These are phyloP conservation scores for Ilyonectria mors-panacis DNA, from an alignment of 2,329 filamentous ascomycete genomes.

Conservation along the genomic window DNA sequence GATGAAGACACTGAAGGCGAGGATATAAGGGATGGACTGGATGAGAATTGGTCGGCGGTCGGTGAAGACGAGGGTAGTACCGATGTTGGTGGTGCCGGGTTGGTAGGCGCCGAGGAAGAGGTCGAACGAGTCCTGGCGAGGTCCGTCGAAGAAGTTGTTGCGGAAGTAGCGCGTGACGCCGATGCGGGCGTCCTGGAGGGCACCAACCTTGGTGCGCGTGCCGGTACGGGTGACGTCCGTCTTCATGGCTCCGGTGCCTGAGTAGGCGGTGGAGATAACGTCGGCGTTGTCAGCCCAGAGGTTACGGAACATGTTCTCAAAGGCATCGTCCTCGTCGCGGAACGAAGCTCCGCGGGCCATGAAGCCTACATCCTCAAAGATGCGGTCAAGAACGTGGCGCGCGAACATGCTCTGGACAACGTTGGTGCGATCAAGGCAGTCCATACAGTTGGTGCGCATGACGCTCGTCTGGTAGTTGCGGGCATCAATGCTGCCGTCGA, in stretches of 20 bases:
- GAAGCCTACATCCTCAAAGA: conserved; percentile 87
- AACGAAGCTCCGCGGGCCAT: conserved; percentile 83
- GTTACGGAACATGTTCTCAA: conserved; percentile 95
- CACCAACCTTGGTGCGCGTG: conserved; percentile 86
- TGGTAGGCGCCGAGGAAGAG: conserved; percentile 91
- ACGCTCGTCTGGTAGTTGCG: conserved; percentile 88
- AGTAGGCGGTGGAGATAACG: conserved; percentile 92
- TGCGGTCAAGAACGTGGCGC: conserved; percentile 88
- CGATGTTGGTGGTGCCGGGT: conserved; percentile 79
- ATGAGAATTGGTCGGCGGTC: conserved; percentile 90
- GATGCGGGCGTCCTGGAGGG: conserved; percentile 88
- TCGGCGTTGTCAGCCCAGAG: conserved; percentile 99
- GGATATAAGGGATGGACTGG: conserved; percentile 92
- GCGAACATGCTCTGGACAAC: conserved; percentile 98
- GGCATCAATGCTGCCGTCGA: conserved; percentile 81
- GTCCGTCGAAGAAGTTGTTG: conserved; percentile 96
- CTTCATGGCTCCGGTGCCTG: conserved; percentile 96
- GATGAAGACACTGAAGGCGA: conserved; percentile 89
- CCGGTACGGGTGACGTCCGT: conserved; percentile 98
- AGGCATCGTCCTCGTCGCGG: conserved; percentile 80
- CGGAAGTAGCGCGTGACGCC: conserved; percentile 89
- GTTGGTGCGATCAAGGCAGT: conserved; percentile 97
- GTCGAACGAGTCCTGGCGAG: conserved; percentile 95
- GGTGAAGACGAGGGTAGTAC: conserved; percentile 81
- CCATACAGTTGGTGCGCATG: conserved; percentile 99